Evolutionary conservation across 169 alveolate species (phyloP).

Genomic region (Eimeria acervulina): DNA sequence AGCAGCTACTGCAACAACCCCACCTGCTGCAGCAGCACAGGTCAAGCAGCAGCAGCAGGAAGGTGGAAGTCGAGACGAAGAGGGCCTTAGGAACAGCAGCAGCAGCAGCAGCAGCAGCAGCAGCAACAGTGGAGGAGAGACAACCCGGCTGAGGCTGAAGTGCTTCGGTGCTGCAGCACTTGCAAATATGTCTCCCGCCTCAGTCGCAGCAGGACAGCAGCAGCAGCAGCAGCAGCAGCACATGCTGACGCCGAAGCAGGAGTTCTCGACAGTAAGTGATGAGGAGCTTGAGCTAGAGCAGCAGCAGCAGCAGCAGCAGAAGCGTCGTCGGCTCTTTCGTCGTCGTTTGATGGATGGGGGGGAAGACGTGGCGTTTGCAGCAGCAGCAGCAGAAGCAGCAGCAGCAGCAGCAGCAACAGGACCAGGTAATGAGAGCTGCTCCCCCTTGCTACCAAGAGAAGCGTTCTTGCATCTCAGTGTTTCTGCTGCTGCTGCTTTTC

Average conservation of each 20-base stretch:
- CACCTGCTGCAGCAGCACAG: conserved; percentile 11
- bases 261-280: not conserved
- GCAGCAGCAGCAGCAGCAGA: conserved; percentile 60
- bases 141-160: conserved; percentile 29
- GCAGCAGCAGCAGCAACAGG: not conserved
- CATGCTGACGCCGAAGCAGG: not conserved
- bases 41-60: not conserved
- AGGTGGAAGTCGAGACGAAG: not conserved
- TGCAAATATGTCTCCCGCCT: not conserved
- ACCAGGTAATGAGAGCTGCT: too few relatives aligned
- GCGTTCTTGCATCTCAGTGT: not conserved
- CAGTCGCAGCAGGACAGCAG: not conserved
- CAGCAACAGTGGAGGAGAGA: not conserved
- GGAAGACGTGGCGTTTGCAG: conserved; percentile 4
- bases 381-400: conserved; percentile 27
- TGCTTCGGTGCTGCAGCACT: conserved; percentile 17
- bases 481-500: conserved; percentile 23
- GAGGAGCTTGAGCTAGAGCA: not conserved
- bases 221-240: conserved; percentile 61
- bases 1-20: conserved; percentile 19
- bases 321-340: not conserved
- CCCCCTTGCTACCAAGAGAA: conserved; percentile 3
- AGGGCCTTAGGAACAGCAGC: not conserved
- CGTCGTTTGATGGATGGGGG: not conserved
- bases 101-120: conserved; percentile 48